Evolutionary conservation across 2,329 filamentous ascomycete species (phyloP).

Genomic region (Xylaria sp.): DNA sequence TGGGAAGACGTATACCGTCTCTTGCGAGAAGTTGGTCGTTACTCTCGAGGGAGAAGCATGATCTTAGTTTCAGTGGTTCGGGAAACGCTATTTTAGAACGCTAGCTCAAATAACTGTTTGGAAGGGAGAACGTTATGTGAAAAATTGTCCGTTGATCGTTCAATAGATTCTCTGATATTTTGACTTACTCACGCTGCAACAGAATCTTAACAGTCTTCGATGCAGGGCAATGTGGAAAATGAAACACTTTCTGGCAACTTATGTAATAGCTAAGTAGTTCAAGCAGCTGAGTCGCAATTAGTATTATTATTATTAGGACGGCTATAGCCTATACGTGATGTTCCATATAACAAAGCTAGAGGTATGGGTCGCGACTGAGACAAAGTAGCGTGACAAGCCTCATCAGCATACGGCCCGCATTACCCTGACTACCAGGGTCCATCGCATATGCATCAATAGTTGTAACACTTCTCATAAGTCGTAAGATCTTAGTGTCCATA

Average conservation of each 20-base stretch:
- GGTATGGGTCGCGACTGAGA: not conserved
- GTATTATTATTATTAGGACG: not conserved
- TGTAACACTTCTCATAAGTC: not conserved
- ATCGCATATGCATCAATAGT: not conserved
- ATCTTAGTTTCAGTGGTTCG: not conserved
- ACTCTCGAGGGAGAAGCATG: conserved; percentile 10
- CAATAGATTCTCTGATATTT: too few species aligned
- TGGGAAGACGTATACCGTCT: conserved; percentile 46
- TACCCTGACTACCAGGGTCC: not conserved
- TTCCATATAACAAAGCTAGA: not conserved
- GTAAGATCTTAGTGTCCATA: not conserved
- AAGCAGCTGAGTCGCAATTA: too few species aligned
- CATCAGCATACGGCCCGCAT: not conserved
- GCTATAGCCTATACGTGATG: not conserved
- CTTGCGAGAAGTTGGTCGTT: conserved; percentile 54
- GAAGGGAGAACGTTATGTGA: not conserved
- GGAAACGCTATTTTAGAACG: not conserved
- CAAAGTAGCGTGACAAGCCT: not conserved
- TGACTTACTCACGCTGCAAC: too few species aligned
- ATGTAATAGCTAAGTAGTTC: too few species aligned
- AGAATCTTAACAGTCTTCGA: too few species aligned
- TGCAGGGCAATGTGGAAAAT: too few species aligned
- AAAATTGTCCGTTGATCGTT: not conserved
- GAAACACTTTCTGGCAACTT: too few species aligned
- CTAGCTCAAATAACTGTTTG: not conserved